Conservation (phyloP, 2,329 filamentous ascomycete genomes). For the Ophiognomonia clavigignenti-juglandacearum region DNA sequence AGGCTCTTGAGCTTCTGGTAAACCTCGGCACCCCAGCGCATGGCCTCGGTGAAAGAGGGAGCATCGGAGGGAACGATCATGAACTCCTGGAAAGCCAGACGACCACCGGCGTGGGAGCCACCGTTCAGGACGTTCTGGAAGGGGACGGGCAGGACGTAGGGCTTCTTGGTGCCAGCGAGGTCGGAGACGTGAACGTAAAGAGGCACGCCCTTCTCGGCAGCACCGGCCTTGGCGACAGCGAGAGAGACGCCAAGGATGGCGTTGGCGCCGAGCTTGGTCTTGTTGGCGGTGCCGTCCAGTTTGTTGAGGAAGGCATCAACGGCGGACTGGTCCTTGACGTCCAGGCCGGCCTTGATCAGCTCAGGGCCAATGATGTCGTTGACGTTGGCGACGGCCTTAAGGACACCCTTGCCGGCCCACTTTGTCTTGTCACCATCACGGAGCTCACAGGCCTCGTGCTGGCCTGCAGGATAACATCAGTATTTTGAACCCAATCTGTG, state of each 20-base stretch:
- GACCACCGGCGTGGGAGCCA: conserved; percentile 93
- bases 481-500: conserved; percentile 1
- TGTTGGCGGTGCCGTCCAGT: conserved; percentile 81
- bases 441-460: conserved; percentile 88
- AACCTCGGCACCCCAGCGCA: conserved; percentile 94
- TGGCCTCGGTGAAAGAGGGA: conserved; percentile 87
- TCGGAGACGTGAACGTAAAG: conserved; percentile 86
- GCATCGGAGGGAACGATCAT: conserved; percentile 88
- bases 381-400: conserved; percentile 82
- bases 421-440: conserved; percentile 84
- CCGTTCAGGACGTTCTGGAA: conserved; percentile 95
- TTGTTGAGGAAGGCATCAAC: conserved; percentile 81
- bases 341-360: conserved; percentile 75
- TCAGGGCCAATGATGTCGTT: conserved; percentile 76
- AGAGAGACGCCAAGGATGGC: conserved; percentile 82
- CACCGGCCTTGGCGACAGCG: conserved; percentile 83
- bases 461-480: conserved; percentile 47
- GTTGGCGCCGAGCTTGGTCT: conserved; percentile 84
- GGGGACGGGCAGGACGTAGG: conserved; percentile 82
- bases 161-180: conserved; percentile 85
- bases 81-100: conserved; percentile 93
- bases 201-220: conserved; percentile 82
- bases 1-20: conserved; percentile 97
- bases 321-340: conserved; percentile 82
- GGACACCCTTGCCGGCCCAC: conserved; percentile 84